Evolutionary conservation across 805 yeast species (phyloP), one percentile per base, ranked within the genome.

Genomic region (Isabelozyma heimii): DNA sequence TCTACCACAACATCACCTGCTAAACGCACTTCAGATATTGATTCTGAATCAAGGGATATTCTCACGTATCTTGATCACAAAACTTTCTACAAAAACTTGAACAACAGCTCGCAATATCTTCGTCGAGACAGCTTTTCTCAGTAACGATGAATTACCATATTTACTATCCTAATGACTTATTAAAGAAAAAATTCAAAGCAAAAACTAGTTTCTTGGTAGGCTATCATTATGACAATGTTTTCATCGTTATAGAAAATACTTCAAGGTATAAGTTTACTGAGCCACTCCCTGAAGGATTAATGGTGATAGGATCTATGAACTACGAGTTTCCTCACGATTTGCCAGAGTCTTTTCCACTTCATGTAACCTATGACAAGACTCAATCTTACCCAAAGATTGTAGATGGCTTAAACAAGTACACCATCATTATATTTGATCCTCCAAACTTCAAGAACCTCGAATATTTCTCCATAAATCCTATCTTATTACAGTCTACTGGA

Each of bases 391-490:
- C 27, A 16, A 5, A 17, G 17, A 4, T 16, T 46, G 4, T 12
- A 15, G 15, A 35, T 49, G 30, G 16, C 17, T 13, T 20, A 13
- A 13, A 28, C 43, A 12, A 20, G 20, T 5, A 42, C 17, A 52
- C 58, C 2, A 46, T 64, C n/a, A 49, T 66, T 1, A 56, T 77
- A n/a, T 91, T 82, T 60, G 78, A 79, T 24, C 86, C 94, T 1
- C 97, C 97, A 0, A 77, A 79, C 41, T 81, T 86, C 15, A 75
- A 74, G 27, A 77, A 80, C 50, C 75, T 91, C 74, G 96, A 91
- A 55, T 89, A 87, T 62, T 86, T 82, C 54, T 84, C 97, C 0
- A 62, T 84, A 3, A 70, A 76, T n/a, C 95, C 97, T 0, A 87
- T 90, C 3, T 68, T 82, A 3, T 74, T 91, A 8, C 85, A 84